Evolutionary conservation across 2,329 filamentous ascomycete species (phyloP).

Genomic region (Eurotiales sp.): DNA sequence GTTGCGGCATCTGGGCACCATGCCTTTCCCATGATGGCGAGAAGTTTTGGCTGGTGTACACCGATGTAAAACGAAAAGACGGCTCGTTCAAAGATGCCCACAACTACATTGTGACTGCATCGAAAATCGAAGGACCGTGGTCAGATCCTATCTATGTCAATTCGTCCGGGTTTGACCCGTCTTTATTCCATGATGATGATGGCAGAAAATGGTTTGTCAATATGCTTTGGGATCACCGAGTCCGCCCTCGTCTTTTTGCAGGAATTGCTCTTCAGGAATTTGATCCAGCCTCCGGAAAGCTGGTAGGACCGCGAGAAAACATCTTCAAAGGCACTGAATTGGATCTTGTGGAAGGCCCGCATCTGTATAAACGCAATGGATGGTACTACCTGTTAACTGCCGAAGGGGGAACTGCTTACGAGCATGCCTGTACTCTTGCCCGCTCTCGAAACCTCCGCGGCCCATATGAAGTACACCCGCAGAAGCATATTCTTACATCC

Average conservation of each 20-base stretch:
- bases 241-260: slow-evolving; percentile 4
- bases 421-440: slow-evolving; percentile 50
- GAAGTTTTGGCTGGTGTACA: slow-evolving; percentile 44
- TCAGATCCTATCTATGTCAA: slow-evolving; percentile 48
- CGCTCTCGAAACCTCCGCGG: slow-evolving; percentile 44
- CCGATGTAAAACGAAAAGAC: slow-evolving; percentile 58
- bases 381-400: slow-evolving; percentile 51
- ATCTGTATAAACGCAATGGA: slow-evolving; percentile 48
- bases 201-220: slow-evolving; percentile 15
- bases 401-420: slow-evolving; percentile 48
- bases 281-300: slow-evolving; percentile 8
- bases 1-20: slow-evolving; percentile 41
- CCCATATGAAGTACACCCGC: slow-evolving; percentile 42
- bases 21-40: slow-evolving; percentile 44
- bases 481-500: slow-evolving; percentile 46
- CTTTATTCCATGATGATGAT: slow-evolving; percentile 50
- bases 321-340: slow-evolving; percentile 14
- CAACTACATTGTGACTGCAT: slow-evolving; percentile 46
- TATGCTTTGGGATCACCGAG: slow-evolving; percentile 15
- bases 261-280: slow-evolving; percentile 14
- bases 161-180: slow-evolving; percentile 53
- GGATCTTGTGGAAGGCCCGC: slow-evolving; percentile 45
- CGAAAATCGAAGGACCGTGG: slow-evolving; percentile 39
- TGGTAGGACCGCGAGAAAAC: slow-evolving; percentile 8
- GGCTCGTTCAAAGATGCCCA: slow-evolving; percentile 62